Evolutionary conservation across 208 protist species (phyloP).

Genomic region (Jaenimonas drosophilae): DNA sequence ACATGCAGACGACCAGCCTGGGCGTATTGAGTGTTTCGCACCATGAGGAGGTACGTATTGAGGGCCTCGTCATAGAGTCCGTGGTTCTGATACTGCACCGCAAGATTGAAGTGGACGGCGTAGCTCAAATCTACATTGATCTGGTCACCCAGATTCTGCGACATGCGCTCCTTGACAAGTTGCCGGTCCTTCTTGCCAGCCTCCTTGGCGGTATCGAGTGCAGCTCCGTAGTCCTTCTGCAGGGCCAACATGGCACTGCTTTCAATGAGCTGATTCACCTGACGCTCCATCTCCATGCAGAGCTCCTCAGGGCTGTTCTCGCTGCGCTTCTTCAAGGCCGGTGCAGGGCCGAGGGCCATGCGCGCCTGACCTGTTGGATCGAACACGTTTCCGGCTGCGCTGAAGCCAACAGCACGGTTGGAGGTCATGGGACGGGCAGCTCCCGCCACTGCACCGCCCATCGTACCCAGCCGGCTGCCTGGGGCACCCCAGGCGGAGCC

Average conservation of each 20-base stretch:
- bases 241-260: constrained; percentile 86
- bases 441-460: constrained; percentile 29
- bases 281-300: constrained; percentile 88
- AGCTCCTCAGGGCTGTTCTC: constrained; percentile 90
- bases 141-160: constrained; percentile 80
- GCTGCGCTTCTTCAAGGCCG: constrained; percentile 85
- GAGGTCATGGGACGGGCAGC: constrained; percentile 89
- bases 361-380: constrained; percentile 68
- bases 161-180: constrained; percentile 88
- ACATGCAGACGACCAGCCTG: constrained; percentile 91
- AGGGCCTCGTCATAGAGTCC: constrained; percentile 93
- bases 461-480: constrained; percentile 48
- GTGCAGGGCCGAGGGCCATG: constrained; percentile 71
- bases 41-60: constrained; percentile 93
- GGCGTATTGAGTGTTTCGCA: constrained; percentile 93
- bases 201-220: constrained; percentile 94
- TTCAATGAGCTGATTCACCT: constrained; percentile 92
- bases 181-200: constrained; percentile 88
- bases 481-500: constrained; percentile 62
- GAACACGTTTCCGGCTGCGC: constrained; percentile 47
- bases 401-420: constrained; percentile 88
- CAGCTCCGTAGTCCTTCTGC: constrained; percentile 78
- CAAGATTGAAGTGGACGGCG: constrained; percentile 94
- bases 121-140: constrained; percentile 96
- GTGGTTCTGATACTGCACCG: constrained; percentile 93